These are phyloP conservation scores for Imleria badia DNA, from an alignment of 768 basidiomycete species.

Conservation along the genomic window DNA sequence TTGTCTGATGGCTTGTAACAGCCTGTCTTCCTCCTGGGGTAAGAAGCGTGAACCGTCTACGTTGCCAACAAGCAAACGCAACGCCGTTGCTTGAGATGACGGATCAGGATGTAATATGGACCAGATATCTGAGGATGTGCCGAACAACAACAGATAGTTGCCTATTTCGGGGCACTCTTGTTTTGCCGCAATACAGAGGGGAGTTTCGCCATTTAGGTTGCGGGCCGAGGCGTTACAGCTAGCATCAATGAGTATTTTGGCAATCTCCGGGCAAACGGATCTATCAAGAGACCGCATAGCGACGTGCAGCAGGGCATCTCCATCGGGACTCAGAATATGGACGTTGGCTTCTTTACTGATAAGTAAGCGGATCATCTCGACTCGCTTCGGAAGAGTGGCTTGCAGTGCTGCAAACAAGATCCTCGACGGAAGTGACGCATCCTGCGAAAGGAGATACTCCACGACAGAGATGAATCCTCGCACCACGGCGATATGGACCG, in stretches of 20 bases:
- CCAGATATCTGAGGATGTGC: neutral
- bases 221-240: neutral
- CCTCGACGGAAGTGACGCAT: neutral
- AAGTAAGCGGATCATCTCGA: conserved; percentile 1
- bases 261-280: neutral
- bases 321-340: neutral
- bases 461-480: neutral
- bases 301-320: neutral
- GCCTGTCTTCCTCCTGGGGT: neutral
- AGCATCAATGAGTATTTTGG: neutral
- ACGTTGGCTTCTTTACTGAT: neutral
- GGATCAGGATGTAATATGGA: neutral
- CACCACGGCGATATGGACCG: neutral
- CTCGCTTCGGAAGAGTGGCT: neutral
- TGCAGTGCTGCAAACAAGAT: neutral
- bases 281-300: neutral
- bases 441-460: neutral
- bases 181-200: neutral
- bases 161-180: neutral
- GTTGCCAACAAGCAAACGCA: neutral
- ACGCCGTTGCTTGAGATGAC: neutral
- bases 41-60: too few species aligned
- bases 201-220: neutral
- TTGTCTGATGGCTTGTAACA: neutral
- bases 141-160: neutral